phyloP scores from a whole-genome alignment of 495 filamentous ascomycete species.

The Clavariopsis aquatica region DNA sequence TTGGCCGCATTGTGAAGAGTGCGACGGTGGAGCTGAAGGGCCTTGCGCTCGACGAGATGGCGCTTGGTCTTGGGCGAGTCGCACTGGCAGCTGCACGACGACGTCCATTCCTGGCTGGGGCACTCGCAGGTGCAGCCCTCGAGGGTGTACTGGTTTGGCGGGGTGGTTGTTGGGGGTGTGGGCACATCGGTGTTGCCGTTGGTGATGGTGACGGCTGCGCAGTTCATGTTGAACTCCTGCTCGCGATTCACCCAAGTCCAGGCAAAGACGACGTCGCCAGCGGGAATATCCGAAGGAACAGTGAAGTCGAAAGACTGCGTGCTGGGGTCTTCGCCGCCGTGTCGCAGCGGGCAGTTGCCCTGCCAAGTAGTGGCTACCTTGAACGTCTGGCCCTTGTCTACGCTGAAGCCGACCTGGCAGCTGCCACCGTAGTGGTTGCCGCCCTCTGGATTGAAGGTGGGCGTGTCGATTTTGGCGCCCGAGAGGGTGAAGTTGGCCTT shows the following conservation, averaged over 20 bases:
- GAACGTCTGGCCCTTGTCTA: constrained; percentile 43
- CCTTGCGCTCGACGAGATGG: constrained; percentile 27
- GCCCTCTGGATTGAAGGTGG: constrained; percentile 6
- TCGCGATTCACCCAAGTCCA: constrained; percentile 49
- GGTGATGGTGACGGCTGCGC: constrained; percentile 39
- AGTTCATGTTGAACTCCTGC: constrained; percentile 44
- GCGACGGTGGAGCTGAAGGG: constrained; percentile 21
- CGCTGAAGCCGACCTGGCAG: constrained; percentile 45
- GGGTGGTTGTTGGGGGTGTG: not conserved
- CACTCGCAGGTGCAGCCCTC: constrained; percentile 34
- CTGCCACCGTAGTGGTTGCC: constrained; percentile 46
- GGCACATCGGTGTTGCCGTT: constrained; percentile 9
- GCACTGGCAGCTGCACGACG: constrained; percentile 29
- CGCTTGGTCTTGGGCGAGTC: constrained; percentile 21
- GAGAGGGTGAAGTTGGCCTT: constrained; percentile 37
- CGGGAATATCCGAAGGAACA: constrained; percentile 43
- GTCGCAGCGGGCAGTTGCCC: constrained; percentile 45
- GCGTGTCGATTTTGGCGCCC: constrained; percentile 3
- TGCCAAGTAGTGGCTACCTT: constrained; percentile 43
- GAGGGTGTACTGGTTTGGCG: constrained; percentile 18
- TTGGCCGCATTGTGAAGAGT: constrained; percentile 5
- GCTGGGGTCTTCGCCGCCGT: constrained; percentile 32
- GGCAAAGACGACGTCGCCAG: constrained; percentile 43
- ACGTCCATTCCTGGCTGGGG: constrained; percentile 7
- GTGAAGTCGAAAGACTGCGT: constrained; percentile 44